These are phyloP conservation scores for Mycena olivaceomarginata DNA, from an alignment of 768 basidiomycete species.

Conservation along the genomic window DNA sequence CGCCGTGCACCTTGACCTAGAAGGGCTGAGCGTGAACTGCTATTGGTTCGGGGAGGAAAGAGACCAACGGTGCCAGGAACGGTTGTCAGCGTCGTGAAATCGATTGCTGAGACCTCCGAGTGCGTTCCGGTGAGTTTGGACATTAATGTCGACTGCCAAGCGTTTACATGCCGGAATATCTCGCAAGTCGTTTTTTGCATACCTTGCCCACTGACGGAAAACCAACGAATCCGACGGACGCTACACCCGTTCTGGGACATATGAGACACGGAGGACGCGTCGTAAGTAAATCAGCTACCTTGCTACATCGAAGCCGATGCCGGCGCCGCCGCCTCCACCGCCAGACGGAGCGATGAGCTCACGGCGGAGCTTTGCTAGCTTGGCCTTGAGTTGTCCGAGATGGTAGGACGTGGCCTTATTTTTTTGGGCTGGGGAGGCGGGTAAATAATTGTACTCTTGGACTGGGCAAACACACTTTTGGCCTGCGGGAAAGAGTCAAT, in stretches of 20 bases:
- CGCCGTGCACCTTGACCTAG: constrained; percentile 91
- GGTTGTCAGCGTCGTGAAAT: constrained; percentile 97
- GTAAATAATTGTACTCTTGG: constrained; percentile 39
- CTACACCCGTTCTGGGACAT: constrained; percentile 88
- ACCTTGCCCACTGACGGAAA: constrained; percentile 98
- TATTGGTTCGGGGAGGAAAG: not conserved
- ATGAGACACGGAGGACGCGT: constrained; percentile 21
- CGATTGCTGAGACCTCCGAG: constrained; percentile 96
- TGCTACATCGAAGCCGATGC: constrained; percentile 98
- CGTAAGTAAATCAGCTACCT: constrained; percentile 52
- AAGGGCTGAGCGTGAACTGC: not conserved
- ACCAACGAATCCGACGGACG: constrained; percentile 95
- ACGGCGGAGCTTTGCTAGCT: constrained; percentile 96
- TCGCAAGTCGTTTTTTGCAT: constrained; percentile 10
- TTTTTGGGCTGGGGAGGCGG: constrained; percentile 83
- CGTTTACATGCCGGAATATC: constrained; percentile 27
- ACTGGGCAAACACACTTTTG: constrained; percentile 77
- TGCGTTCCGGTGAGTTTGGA: constrained; percentile 97
- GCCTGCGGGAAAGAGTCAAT: constrained; percentile 68
- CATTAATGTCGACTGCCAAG: constrained; percentile 90
- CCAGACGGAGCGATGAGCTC: constrained; percentile 90
- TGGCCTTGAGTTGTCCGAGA: constrained; percentile 97
- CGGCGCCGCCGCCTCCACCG: constrained; percentile 88
- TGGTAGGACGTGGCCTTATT: constrained; percentile 98
- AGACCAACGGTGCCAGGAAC: constrained; percentile 85